Conservation (phyloP, 2,329 filamentous ascomycete genomes). For the Fusarium clavum region DNA sequence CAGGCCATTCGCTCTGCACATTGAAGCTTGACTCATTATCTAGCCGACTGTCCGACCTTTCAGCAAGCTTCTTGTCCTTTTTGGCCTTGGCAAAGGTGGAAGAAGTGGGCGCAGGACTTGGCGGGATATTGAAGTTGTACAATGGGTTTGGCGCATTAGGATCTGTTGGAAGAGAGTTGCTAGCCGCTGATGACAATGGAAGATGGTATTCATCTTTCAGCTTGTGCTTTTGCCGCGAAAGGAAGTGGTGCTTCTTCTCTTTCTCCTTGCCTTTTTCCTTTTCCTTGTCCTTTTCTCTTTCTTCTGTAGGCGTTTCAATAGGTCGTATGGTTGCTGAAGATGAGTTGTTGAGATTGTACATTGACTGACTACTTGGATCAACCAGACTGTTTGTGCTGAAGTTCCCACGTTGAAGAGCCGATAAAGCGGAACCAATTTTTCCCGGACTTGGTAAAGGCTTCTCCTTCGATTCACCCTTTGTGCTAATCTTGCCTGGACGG, state of each 20-base stretch:
- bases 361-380: constrained; percentile 70
- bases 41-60: constrained; percentile 65
- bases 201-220: constrained; percentile 79
- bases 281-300: constrained; percentile 56
- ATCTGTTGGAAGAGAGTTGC: constrained; percentile 81
- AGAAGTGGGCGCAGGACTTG: constrained; percentile 74
- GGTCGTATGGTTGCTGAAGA: constrained; percentile 82
- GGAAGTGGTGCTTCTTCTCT: constrained; percentile 82
- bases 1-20: constrained; percentile 62
- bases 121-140: constrained; percentile 81
- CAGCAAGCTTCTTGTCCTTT: constrained; percentile 85
- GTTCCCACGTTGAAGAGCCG: constrained; percentile 73
- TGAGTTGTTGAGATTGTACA: constrained; percentile 81
- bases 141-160: constrained; percentile 79
- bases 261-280: constrained; percentile 69
- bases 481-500: constrained; percentile 78
- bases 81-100: constrained; percentile 83
- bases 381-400: constrained; percentile 77
- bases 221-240: constrained; percentile 84
- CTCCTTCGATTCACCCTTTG: constrained; percentile 74
- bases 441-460: constrained; percentile 78
- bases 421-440: constrained; percentile 75
- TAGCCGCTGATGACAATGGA: constrained; percentile 79
- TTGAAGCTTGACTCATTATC: constrained; percentile 63
- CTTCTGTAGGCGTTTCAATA: constrained; percentile 61